Base-by-base conservation (phyloP, 805 yeast species). In the Sporopachydermia lactativora region DNA sequence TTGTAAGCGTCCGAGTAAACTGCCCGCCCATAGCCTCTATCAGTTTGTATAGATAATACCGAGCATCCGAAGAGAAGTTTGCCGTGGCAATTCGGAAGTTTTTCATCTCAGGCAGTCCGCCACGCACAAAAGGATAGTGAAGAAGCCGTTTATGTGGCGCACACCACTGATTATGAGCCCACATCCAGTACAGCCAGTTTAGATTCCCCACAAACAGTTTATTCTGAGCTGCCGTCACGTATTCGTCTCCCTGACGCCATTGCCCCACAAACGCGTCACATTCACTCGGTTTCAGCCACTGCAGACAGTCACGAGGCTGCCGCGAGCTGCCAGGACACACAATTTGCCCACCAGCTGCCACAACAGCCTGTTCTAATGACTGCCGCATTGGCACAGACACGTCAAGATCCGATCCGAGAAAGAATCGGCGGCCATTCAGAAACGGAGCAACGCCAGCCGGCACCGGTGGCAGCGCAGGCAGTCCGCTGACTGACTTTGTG, bases 41-140 rank as follows among this genome's bases (percentile, higher is more conserved):
- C 8, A 89, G 61, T 38, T 66, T 66, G 41, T 77, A 75, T 28
- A 92, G 59, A 50, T 84, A 89, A 34, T 64, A 61, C 36, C 98
- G 62, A 1, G 94, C 81, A 52, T 81, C 92, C 0, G 96, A 96
- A 16, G 81, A 71, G 52, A 82, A 86, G 50, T 85, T 84, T 0
- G 96, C 78, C 3, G 83, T 71, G 5, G 85, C 68, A 6, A 85
- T 70, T 3, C 66, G 60, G 34, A 75, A 55, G n/a, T 70, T 66
- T 13, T 61, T 59, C 64, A 81, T 71, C 3, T 66, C 74, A 1
- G 70, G 62, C 2, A 84, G 49, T 0, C 75, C 75, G 1, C 55
- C 62, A 16, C 56, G 53, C 4, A 75, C 77, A 3, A 66, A 62
- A 0, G 97, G 97, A 51, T 76, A 75, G 50, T 81, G 86, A 3